These are phyloP conservation scores for Gautieria morchelliformis DNA, from an alignment of 768 basidiomycete species.

Conservation along the genomic window DNA sequence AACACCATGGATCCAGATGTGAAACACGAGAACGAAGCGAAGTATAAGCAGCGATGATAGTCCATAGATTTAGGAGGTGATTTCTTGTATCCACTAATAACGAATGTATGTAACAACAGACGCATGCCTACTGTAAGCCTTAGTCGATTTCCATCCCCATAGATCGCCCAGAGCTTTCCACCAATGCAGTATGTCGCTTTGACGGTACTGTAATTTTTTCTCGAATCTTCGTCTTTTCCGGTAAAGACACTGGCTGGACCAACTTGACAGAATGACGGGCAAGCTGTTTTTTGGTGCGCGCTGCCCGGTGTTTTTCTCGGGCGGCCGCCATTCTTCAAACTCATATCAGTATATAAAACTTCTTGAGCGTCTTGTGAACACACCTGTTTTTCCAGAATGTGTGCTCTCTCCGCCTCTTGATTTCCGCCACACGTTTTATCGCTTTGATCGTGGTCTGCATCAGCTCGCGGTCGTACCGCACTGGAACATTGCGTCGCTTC, in stretches of 20 bases:
- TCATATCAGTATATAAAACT: constrained; percentile 1
- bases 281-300: constrained; percentile 58
- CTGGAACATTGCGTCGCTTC: constrained; percentile 94
- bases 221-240: constrained; percentile 31
- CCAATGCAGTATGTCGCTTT: constrained; percentile 61
- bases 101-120: neutral
- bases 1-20: constrained; percentile 86
- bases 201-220: constrained; percentile 72
- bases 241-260: constrained; percentile 45
- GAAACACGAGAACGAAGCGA: constrained; percentile 77
- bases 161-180: constrained; percentile 73
- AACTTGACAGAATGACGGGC: constrained; percentile 49
- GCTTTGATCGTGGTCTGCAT: constrained; percentile 89
- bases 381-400: constrained; percentile 95
- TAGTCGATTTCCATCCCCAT: constrained; percentile 90
- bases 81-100: constrained; percentile 1
- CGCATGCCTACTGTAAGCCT: constrained; percentile 12
- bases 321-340: constrained; percentile 69
- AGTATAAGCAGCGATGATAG: constrained; percentile 75
- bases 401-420: constrained; percentile 80
- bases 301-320: constrained; percentile 65
- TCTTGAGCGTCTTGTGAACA: constrained; percentile 8
- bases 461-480: constrained; percentile 93
- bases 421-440: constrained; percentile 91
- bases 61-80: constrained; percentile 1